Percentiles rank a stretch among this genome's conserved stretches.
phyloP scores from a whole-genome alignment of 805 yeast genomes.

The Monosporozyma unispora region DNA sequence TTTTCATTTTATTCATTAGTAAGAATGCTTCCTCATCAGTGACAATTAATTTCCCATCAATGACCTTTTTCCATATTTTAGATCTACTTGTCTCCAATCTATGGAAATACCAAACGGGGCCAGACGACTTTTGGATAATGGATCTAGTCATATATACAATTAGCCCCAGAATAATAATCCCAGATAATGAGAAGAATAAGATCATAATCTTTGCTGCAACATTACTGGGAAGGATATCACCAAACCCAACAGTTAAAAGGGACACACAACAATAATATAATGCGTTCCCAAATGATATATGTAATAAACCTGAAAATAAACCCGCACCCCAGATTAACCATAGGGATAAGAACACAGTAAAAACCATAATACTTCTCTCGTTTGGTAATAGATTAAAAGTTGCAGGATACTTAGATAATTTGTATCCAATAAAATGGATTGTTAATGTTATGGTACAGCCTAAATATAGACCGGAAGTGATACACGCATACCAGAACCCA shows the following conservation, averaged over 20 bases:
- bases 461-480: conserved; percentile 56
- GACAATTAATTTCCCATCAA: conserved; percentile 16
- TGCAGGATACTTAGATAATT: conserved; percentile 53
- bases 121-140: conserved; percentile 50
- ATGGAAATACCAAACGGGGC: conserved; percentile 61
- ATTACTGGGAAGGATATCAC: conserved; percentile 54
- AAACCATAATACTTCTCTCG: conserved; percentile 68
- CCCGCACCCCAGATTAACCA: conserved; percentile 73
- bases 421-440: conserved; percentile 56
- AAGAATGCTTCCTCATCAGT: conserved; percentile 44
- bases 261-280: conserved; percentile 68
- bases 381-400: conserved; percentile 54
- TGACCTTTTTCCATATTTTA: conserved; percentile 15
- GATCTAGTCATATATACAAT: conserved; percentile 61
- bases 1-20: conserved; percentile 45
- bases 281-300: conserved; percentile 52
- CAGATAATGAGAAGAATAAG: conserved; percentile 57
- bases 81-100: conserved; percentile 45
- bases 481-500: conserved; percentile 73
- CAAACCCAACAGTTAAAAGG: conserved; percentile 70
- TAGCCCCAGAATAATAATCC: conserved; percentile 66
- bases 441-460: conserved; percentile 44
- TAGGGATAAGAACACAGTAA: conserved; percentile 51
- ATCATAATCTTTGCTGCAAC: conserved; percentile 49
- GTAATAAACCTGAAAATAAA: conserved; percentile 39